Conservation (phyloP, 1,284 basidiomycete genomes). For the Leccinum ponderosum region DNA sequence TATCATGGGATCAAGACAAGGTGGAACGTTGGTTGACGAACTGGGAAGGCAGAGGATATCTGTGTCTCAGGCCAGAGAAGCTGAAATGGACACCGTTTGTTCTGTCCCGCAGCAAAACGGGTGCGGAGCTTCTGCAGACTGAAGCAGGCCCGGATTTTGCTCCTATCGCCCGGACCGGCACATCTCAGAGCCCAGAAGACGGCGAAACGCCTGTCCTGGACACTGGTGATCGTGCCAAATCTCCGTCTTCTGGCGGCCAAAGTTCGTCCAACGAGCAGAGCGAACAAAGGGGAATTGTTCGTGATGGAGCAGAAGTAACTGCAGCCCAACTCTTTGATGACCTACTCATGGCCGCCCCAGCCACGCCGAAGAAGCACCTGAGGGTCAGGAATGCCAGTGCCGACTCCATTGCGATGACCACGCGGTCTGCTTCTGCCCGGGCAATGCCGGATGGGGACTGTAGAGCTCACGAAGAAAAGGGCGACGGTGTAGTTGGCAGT, state of each 20-base stretch:
- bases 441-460: slow-evolving; percentile 12
- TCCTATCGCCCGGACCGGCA: slow-evolving; percentile 19
- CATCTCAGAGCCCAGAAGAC: slow-evolving; percentile 24
- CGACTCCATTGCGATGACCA: slow-evolving; percentile 18
- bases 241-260: slow-evolving; percentile 12
- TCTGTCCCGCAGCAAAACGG: slow-evolving; percentile 57
- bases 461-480: slow-evolving; percentile 6
- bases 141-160: slow-evolving; percentile 25
- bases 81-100: slow-evolving; percentile 97
- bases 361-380: slow-evolving; percentile 13
- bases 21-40: slow-evolving; percentile 67
- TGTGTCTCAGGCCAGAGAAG: slow-evolving; percentile 80
- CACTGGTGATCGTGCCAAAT: slow-evolving; percentile 17
- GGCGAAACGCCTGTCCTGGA: slow-evolving; percentile 27
- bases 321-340: slow-evolving; percentile 37
- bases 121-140: slow-evolving; percentile 37
- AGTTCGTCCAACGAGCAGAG: slow-evolving; percentile 17
- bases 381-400: slow-evolving; percentile 14
- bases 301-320: slow-evolving; percentile 16
- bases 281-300: slow-evolving; percentile 12
- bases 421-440: slow-evolving; percentile 20
- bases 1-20: slow-evolving; percentile 72
- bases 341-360: slow-evolving; percentile 19
- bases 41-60: slow-evolving; percentile 82
- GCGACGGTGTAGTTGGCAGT: slow-evolving; percentile 8